phyloP scores from a whole-genome alignment of 1,139 yeast genomes.

The Protomyces gravidus region DNA sequence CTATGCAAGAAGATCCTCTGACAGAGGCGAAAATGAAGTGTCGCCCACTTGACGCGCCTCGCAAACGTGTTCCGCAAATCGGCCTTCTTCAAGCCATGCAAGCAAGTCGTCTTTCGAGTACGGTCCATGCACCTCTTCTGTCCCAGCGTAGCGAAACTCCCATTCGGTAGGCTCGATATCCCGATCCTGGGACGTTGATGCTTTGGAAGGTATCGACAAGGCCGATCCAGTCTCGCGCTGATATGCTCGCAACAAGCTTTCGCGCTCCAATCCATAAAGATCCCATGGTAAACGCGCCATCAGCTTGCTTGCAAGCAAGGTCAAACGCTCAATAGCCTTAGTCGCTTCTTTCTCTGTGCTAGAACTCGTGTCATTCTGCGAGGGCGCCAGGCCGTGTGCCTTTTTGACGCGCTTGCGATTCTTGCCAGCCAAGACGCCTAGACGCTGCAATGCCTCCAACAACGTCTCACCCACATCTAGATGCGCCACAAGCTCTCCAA shows the following conservation, averaged over 20 bases:
- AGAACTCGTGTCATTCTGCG: background rate
- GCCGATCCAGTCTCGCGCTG: conserved; percentile 51
- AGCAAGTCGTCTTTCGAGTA: conserved; percentile 53
- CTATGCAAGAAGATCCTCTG: too few relatives aligned
- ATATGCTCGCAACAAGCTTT: conserved; percentile 56
- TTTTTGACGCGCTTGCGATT: conserved; percentile 36
- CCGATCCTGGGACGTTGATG: conserved; percentile 22
- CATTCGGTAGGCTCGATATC: conserved; percentile 41
- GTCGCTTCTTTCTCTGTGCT: conserved; percentile 39
- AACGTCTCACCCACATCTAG: conserved; percentile 63
- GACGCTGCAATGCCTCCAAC: conserved; percentile 55
- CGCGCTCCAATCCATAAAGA: conserved; percentile 55
- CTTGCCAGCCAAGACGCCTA: conserved; percentile 37
- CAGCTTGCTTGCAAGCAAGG: conserved; percentile 52
- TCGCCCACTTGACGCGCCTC: background rate
- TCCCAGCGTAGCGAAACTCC: conserved; percentile 61
- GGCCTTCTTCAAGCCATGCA: conserved; percentile 54
- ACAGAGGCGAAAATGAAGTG: background rate
- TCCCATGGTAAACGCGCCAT: conserved; percentile 44
- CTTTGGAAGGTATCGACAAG: conserved; percentile 33
- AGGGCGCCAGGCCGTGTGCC: conserved; percentile 17
- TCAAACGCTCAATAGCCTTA: conserved; percentile 43
- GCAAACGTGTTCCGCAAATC: conserved; percentile 43
- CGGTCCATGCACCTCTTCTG: conserved; percentile 54
- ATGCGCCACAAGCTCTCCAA: conserved; percentile 42